Conservation (phyloP, 106 monocot genomes). For the Platanthera guangdongensis region DNA sequence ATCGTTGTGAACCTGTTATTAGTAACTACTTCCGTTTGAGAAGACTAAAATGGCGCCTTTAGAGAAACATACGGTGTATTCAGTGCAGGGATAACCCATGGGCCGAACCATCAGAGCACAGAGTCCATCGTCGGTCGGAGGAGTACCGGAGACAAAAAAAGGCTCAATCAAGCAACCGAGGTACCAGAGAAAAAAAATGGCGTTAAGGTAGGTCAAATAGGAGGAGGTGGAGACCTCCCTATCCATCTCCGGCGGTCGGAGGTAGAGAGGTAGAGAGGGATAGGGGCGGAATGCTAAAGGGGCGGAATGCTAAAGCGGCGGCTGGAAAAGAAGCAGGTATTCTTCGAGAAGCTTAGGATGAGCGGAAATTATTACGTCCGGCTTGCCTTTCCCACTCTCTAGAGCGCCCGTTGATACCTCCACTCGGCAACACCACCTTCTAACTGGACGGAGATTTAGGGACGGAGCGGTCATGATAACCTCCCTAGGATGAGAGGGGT, state of each 20-base stretch:
- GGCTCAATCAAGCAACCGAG: not conserved
- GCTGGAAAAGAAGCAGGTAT: too few species aligned
- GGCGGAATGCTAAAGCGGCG: too few species aligned
- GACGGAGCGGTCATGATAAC: too few species aligned
- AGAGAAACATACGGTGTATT: not conserved
- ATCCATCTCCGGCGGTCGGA: not conserved
- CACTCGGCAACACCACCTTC: too few species aligned
- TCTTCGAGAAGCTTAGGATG: too few species aligned
- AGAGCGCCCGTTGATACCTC: too few species aligned
- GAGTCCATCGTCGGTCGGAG: not conserved
- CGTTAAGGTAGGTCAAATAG: not conserved
- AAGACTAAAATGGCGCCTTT: not conserved
- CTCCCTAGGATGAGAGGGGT: too few species aligned
- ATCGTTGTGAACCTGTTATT: not conserved
- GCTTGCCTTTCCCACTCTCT: too few species aligned
- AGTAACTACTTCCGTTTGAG: not conserved
- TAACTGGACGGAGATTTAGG: too few species aligned
- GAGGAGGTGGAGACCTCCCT: not conserved
- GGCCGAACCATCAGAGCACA: not conserved
- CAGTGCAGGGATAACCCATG: conserved; percentile 5
- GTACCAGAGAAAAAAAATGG: not conserved
- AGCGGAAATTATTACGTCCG: too few species aligned
- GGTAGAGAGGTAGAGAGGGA: not conserved
- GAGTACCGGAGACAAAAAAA: not conserved
- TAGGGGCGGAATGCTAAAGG: too few species aligned